phyloP scores from a whole-genome alignment of 1,284 basidiomycete genomes.

The Trichosporon sp. region DNA sequence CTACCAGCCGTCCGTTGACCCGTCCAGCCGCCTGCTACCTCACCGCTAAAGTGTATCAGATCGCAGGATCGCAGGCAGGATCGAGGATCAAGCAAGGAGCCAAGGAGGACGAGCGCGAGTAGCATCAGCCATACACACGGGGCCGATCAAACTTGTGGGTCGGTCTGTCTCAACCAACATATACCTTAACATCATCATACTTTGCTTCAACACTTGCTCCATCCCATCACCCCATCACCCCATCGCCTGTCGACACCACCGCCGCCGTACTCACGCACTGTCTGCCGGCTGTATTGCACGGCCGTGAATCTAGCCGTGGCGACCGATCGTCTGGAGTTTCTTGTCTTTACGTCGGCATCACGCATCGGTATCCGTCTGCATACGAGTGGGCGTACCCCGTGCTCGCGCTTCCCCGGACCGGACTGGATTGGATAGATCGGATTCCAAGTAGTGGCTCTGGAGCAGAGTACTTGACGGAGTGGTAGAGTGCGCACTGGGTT shows the following conservation, averaged over 20 bases:
- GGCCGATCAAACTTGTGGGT: slow-evolving; percentile 19
- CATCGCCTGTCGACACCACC: neutral
- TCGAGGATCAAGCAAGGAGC: neutral
- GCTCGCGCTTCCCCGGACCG: neutral
- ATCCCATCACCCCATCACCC: neutral
- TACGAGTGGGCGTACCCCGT: neutral
- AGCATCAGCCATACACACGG: slow-evolving; percentile 8
- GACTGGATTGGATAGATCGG: neutral
- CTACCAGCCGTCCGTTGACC: slow-evolving; percentile 18
- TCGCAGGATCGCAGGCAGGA: slow-evolving; percentile 3
- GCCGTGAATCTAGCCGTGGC: neutral
- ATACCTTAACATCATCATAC: slow-evolving; percentile 12
- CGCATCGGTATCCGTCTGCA: neutral
- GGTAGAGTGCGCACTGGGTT: neutral
- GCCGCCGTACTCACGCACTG: neutral
- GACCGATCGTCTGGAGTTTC: neutral
- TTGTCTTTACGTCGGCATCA: neutral
- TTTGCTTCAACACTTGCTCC: neutral
- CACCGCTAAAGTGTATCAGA: slow-evolving; percentile 4
- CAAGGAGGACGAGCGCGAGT: neutral
- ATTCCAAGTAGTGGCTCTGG: neutral
- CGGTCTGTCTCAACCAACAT: slow-evolving; percentile 17
- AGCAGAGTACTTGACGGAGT: neutral
- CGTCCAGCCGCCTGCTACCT: slow-evolving; percentile 13
- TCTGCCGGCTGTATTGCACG: neutral